These are phyloP conservation scores for Paraphaeosphaeria sporulosa DNA, from an alignment of 2,329 filamentous ascomycete genomes.

Conservation along the genomic window DNA sequence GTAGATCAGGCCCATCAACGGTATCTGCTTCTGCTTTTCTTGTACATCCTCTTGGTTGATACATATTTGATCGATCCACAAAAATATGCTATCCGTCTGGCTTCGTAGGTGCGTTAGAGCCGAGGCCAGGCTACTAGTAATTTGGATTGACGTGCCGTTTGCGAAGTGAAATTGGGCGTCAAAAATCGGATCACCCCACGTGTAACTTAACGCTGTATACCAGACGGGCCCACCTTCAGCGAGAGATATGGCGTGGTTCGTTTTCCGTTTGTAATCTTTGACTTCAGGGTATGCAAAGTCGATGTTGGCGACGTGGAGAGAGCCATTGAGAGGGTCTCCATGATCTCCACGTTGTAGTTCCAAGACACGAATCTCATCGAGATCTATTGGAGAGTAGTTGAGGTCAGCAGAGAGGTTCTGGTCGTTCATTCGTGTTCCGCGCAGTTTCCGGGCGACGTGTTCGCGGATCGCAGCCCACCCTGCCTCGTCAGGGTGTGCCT, in stretches of 20 bases:
- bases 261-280: conserved; percentile 16
- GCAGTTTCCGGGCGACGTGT: neutral
- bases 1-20: conserved; percentile 36
- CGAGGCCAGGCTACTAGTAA: conserved; percentile 26
- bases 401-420: too few species aligned
- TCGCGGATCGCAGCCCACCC: neutral
- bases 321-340: conserved; percentile 18
- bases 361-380: conserved; percentile 32
- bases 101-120: conserved; percentile 28
- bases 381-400: neutral
- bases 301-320: conserved; percentile 27
- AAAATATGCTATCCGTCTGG: conserved; percentile 23
- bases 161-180: conserved; percentile 22
- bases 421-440: too few species aligned
- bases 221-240: conserved; percentile 20
- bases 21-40: conserved; percentile 37
- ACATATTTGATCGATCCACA: conserved; percentile 26
- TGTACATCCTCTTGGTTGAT: conserved; percentile 26
- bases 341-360: conserved; percentile 25
- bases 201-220: conserved; percentile 35
- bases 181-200: conserved; percentile 30
- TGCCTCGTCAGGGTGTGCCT: neutral
- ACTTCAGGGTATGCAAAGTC: conserved; percentile 29
- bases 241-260: conserved; percentile 31
- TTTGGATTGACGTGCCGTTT: conserved; percentile 17